Percentiles rank a stretch among this genome's conserved stretches.
Evolutionary conservation across 495 filamentous ascomycete genomes (phyloP).

Genomic region (Friedmanniomyces endolithicus): DNA sequence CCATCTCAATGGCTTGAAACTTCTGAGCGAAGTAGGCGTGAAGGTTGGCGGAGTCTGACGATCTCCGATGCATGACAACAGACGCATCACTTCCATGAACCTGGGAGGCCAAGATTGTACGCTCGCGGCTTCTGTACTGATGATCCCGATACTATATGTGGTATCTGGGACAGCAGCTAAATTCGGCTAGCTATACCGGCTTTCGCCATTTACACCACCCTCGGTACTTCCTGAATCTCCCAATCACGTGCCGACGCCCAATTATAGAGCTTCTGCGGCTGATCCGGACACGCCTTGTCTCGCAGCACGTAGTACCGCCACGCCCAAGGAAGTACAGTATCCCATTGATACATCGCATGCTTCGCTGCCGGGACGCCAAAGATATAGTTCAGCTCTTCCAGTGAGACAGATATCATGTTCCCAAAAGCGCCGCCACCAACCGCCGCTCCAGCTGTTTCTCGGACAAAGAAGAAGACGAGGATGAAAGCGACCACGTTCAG

Average conservation of each 20-base stretch:
- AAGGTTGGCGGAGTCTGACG: no score
- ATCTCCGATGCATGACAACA: no score
- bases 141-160: no score
- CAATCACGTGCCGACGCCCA: neutral
- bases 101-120: no score
- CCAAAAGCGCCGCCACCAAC: constrained; percentile 7
- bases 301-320: constrained; percentile 4
- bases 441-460: constrained; percentile 16
- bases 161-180: no score
- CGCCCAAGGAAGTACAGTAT: constrained; percentile 1
- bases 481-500: constrained; percentile 18
- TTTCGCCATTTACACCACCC: neutral
- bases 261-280: constrained; percentile 10
- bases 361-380: constrained; percentile 34
- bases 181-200: neutral
- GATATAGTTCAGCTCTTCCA: constrained; percentile 76
- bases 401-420: constrained; percentile 27
- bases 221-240: neutral
- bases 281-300: neutral
- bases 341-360: constrained; percentile 30
- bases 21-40: no score
- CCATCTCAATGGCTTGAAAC: no score
- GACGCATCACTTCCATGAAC: no score
- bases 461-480: constrained; percentile 20
- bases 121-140: no score